Percentiles rank a stretch among this genome's conserved stretches.
phyloP scores from a whole-genome alignment of 2,329 filamentous ascomycete species.

The Botryotinia calthae region DNA sequence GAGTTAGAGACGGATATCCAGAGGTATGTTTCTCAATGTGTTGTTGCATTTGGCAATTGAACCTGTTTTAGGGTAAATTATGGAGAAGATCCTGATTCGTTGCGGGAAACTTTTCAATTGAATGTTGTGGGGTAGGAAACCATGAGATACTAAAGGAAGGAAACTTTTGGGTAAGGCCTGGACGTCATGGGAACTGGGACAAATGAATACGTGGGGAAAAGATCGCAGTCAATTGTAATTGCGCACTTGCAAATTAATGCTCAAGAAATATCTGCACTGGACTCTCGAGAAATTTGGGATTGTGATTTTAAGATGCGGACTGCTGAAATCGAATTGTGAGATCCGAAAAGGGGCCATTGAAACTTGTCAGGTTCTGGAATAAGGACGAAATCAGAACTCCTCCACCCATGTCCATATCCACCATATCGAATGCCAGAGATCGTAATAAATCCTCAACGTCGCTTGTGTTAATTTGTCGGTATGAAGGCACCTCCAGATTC shows the following conservation, averaged over 20 bases:
- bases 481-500: conserved; percentile 2
- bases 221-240: not conserved
- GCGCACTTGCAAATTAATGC: conserved; percentile 1
- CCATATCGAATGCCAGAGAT: not conserved
- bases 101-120: not conserved
- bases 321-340: not conserved
- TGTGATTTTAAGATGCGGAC: too few species aligned
- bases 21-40: not conserved
- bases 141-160: not conserved
- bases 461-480: not conserved
- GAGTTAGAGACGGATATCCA: not conserved
- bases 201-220: not conserved
- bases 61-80: not conserved
- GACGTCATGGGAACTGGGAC: not conserved
- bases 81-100: not conserved
- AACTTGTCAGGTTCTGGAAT: not conserved
- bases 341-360: not conserved
- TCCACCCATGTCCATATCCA: not conserved
- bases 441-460: not conserved
- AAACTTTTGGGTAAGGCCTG: not conserved
- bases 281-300: not conserved
- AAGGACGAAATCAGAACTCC: not conserved
- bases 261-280: not conserved
- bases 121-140: not conserved
- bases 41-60: not conserved